Percentiles rank a stretch among this genome's conserved stretches.
These are phyloP conservation scores for Fusarium annulatum DNA, from an alignment of 2,329 filamentous ascomycete genomes.

Conservation along the genomic window DNA sequence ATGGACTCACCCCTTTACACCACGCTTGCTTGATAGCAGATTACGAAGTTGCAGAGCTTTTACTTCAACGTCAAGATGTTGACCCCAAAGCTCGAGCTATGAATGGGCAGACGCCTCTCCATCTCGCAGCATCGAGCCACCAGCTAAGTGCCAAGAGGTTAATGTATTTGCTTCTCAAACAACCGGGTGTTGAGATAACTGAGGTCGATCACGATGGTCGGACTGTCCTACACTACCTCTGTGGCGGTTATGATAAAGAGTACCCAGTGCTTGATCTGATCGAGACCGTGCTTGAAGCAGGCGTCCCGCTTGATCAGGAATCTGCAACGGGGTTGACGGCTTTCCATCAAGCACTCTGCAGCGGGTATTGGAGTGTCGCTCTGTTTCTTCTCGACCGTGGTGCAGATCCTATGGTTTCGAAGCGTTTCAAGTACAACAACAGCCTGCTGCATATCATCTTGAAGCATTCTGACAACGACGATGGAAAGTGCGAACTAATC, in stretches of 20 bases:
- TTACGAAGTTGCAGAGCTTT: neutral
- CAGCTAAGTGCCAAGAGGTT: neutral
- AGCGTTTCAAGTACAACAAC: conserved; percentile 1
- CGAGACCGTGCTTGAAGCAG: neutral
- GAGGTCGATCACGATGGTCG: neutral
- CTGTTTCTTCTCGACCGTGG: conserved; percentile 1
- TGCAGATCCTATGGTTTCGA: conserved; percentile 13
- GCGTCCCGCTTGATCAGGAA: neutral
- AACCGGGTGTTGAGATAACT: neutral
- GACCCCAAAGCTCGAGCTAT: neutral
- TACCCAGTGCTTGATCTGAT: neutral
- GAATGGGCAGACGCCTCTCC: conserved; percentile 8
- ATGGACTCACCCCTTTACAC: neutral
- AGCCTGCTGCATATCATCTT: conserved; percentile 18
- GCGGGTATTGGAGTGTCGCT: neutral
- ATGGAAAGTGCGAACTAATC: neutral
- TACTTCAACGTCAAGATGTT: conserved; percentile 11
- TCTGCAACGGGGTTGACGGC: neutral
- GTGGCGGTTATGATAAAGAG: neutral
- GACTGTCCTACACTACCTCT: conserved; percentile 5
- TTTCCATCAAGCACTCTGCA: neutral
- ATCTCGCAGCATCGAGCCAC: neutral
- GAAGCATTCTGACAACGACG: neutral
- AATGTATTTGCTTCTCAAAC: neutral
- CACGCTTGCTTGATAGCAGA: conserved; percentile 1